These are phyloP conservation scores for Panellus pusillus DNA, from an alignment of 768 basidiomycete genomes.

Conservation along the genomic window DNA sequence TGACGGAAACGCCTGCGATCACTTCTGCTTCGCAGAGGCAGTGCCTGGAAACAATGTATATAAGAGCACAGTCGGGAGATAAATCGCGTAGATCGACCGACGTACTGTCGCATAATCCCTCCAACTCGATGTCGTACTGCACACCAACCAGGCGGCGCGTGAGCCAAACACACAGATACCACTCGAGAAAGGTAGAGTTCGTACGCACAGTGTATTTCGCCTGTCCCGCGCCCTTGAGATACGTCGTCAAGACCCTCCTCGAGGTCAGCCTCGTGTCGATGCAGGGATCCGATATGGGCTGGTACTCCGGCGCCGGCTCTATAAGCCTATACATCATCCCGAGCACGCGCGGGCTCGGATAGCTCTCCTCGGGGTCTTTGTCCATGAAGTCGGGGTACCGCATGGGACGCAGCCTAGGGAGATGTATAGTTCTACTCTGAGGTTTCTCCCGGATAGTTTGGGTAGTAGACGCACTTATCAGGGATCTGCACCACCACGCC, in stretches of 20 bases:
- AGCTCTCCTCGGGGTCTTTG: neutral
- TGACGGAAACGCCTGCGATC: conserved; percentile 14
- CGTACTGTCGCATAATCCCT: conserved; percentile 18
- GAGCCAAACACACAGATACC: too few species aligned
- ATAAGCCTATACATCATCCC: conserved; percentile 21
- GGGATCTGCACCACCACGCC: conserved; percentile 15
- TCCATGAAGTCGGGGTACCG: conserved; percentile 21
- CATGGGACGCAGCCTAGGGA: conserved; percentile 2
- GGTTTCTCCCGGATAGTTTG: neutral
- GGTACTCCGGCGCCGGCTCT: conserved; percentile 20
- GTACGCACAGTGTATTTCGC: conserved; percentile 16
- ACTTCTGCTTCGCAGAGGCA: conserved; percentile 19
- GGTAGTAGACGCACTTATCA: neutral
- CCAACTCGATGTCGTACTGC: conserved; percentile 19
- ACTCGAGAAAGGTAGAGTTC: neutral
- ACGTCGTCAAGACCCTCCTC: neutral
- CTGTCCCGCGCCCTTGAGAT: conserved; percentile 12
- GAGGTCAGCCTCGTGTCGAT: conserved; percentile 12
- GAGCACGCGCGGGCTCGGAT: conserved; percentile 13
- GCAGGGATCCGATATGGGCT: neutral
- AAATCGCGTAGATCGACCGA: neutral
- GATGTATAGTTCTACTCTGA: neutral
- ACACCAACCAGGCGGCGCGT: neutral
- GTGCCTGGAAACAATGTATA: conserved; percentile 3
- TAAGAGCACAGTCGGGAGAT: neutral